Evolutionary conservation across 352 stramenopile species (phyloP).

Genomic region (Phytopythium litorale): DNA sequence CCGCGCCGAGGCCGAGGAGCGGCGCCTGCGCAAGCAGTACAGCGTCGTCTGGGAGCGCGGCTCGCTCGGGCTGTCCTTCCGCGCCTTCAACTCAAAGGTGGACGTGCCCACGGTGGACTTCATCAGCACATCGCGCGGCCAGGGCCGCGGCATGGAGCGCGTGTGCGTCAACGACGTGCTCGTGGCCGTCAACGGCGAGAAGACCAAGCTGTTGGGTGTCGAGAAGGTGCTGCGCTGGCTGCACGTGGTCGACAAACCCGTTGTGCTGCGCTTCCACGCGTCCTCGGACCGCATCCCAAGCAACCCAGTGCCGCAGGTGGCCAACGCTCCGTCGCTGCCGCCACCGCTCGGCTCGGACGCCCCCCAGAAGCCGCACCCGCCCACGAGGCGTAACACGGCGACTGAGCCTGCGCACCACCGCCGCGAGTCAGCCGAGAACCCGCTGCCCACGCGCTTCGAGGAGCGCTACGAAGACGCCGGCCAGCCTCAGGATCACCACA

Average conservation of each 20-base stretch:
- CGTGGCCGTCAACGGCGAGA: slow-evolving; percentile 77
- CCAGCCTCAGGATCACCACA: slow-evolving; percentile 10
- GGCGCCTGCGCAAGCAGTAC: slow-evolving; percentile 61
- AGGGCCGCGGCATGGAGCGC: slow-evolving; percentile 49
- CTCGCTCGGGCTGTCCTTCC: slow-evolving; percentile 69
- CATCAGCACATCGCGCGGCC: slow-evolving; percentile 28
- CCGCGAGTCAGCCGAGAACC: background rate
- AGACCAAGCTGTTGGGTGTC: slow-evolving; percentile 68
- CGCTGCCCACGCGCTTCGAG: background rate
- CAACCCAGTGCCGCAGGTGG: slow-evolving; percentile 18
- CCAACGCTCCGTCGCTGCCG: slow-evolving; percentile 12
- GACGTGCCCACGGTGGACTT: slow-evolving; percentile 66
- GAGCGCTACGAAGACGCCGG: slow-evolving; percentile 8
- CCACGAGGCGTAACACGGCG: slow-evolving; percentile 15
- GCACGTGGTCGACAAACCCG: slow-evolving; percentile 68
- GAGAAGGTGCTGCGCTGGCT: slow-evolving; percentile 77
- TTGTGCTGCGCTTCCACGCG: slow-evolving; percentile 73
- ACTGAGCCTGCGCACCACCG: slow-evolving; percentile 20
- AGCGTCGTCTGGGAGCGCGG: slow-evolving; percentile 70
- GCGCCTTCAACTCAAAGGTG: slow-evolving; percentile 57
- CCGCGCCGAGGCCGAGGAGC: slow-evolving; percentile 28
- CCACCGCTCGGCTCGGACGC: slow-evolving; percentile 16
- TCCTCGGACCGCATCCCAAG: slow-evolving; percentile 66
- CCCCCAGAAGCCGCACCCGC: slow-evolving; percentile 19
- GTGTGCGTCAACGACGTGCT: slow-evolving; percentile 82